phyloP scores from a whole-genome alignment of 2,329 filamentous ascomycete genomes.

The Chrysoporthe austroafricana region DNA sequence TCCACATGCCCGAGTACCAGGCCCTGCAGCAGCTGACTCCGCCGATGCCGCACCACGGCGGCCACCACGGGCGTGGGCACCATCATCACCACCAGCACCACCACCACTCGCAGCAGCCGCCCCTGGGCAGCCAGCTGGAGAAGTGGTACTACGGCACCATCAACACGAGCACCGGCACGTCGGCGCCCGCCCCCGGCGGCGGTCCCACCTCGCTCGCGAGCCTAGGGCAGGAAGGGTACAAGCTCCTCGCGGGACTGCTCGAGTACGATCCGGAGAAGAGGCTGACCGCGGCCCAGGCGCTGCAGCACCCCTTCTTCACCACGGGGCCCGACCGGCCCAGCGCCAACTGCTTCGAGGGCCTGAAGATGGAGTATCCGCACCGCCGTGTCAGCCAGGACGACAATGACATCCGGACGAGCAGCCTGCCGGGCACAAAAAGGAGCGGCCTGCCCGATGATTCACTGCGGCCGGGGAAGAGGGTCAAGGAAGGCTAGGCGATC shows the following conservation, averaged over 20 bases:
- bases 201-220: conserved; percentile 52
- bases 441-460: conserved; percentile 83
- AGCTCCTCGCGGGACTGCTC: conserved; percentile 78
- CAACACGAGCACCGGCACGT: conserved; percentile 57
- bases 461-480: conserved; percentile 64
- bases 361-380: conserved; percentile 86
- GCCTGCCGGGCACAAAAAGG: conserved; percentile 87
- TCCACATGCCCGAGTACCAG: conserved; percentile 81
- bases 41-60: conserved; percentile 50
- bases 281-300: conserved; percentile 82
- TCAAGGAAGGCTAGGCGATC: conserved; percentile 54
- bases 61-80: conserved; percentile 48
- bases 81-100: conserved; percentile 43
- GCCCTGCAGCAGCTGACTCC: conserved; percentile 60
- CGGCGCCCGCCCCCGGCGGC: conserved; percentile 40
- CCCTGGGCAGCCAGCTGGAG: conserved; percentile 62
- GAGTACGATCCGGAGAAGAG: conserved; percentile 93
- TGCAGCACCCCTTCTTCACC: conserved; percentile 89
- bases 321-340: conserved; percentile 70
- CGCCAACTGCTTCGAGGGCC: conserved; percentile 87
- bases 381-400: conserved; percentile 91
- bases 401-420: conserved; percentile 91
- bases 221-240: conserved; percentile 77
- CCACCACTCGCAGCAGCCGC: conserved; percentile 30
- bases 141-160: conserved; percentile 79